Evolutionary conservation across 2,329 filamentous ascomycete species (phyloP).

Genomic region (Ophiognomonia clavigignenti-juglandacearum): DNA sequence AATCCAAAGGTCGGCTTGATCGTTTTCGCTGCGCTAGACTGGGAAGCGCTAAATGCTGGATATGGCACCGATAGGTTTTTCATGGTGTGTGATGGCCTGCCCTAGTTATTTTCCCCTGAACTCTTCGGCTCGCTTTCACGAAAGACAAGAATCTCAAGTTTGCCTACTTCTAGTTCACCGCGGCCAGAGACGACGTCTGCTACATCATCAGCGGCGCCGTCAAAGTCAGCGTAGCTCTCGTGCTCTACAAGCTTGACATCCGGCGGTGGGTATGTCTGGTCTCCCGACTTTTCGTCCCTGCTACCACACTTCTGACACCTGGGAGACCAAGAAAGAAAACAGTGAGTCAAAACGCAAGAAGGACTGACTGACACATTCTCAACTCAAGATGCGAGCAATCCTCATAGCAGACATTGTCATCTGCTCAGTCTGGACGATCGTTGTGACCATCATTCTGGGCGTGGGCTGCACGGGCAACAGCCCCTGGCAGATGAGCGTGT

Average conservation of each 20-base stretch:
- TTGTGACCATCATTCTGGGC: slow-evolving; percentile 6
- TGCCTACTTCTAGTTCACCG: slow-evolving; percentile 1
- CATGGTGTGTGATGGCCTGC: not conserved
- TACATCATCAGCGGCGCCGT: slow-evolving; percentile 12
- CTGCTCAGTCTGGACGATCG: slow-evolving; percentile 8
- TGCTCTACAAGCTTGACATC: slow-evolving; percentile 11
- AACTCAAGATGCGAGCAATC: not conserved
- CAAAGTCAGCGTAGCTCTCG: slow-evolving; percentile 14
- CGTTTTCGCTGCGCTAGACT: slow-evolving; percentile 1
- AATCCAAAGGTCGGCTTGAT: slow-evolving; percentile 8
- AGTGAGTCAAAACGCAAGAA: too few relatives aligned
- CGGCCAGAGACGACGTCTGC: slow-evolving; percentile 10
- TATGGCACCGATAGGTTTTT: not conserved
- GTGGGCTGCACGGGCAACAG: slow-evolving; percentile 8
- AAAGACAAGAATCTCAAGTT: too few relatives aligned
- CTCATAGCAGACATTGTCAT: slow-evolving; percentile 11
- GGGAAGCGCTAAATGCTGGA: not conserved
- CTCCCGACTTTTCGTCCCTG: too few relatives aligned
- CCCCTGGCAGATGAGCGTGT: not conserved
- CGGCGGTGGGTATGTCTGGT: not conserved
- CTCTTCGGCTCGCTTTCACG: not conserved
- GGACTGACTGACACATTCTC: too few relatives aligned
- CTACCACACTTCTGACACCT: too few relatives aligned
- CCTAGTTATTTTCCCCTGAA: not conserved
- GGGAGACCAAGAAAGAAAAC: too few relatives aligned